Conservation (phyloP, 306 rosid genomes). For the Castanea mollissima region DNA sequence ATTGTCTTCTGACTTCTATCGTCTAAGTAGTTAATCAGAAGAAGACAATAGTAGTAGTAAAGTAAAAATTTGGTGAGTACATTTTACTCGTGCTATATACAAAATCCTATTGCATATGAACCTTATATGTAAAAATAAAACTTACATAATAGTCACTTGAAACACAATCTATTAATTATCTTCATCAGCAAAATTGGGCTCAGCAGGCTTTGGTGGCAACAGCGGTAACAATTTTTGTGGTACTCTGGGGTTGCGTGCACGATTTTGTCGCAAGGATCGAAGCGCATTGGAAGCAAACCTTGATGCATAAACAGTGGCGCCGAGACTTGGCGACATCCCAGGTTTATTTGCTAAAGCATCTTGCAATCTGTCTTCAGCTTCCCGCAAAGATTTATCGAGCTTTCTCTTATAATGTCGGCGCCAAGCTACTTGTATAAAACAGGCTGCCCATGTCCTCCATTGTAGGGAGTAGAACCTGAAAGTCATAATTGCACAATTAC, state of each 20-base stretch:
- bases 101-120: neutral
- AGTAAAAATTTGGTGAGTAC: too few relatives aligned
- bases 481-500: neutral
- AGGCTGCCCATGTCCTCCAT: constrained; percentile 80
- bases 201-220: constrained; percentile 49
- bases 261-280: constrained; percentile 21
- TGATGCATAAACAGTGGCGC: constrained; percentile 45
- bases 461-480: constrained; percentile 73
- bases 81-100: too few relatives aligned
- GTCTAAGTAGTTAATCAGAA: too few relatives aligned
- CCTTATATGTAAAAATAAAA: neutral
- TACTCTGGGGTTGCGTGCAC: neutral
- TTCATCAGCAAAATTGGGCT: constrained; percentile 38
- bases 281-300: constrained; percentile 45
- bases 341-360: constrained; percentile 35
- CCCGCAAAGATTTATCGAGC: constrained; percentile 35
- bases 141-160: neutral
- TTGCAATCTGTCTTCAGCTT: constrained; percentile 40
- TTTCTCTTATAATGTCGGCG: constrained; percentile 50
- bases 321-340: constrained; percentile 33
- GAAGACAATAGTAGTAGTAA: too few relatives aligned
- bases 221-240: constrained; percentile 23
- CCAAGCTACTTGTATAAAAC: constrained; percentile 78
- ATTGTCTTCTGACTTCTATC: too few relatives aligned
- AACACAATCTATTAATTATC: constrained; percentile 1